Evolutionary conservation across 768 basidiomycete genomes (phyloP).

Genomic region (Leucogyrophana mollusca): DNA sequence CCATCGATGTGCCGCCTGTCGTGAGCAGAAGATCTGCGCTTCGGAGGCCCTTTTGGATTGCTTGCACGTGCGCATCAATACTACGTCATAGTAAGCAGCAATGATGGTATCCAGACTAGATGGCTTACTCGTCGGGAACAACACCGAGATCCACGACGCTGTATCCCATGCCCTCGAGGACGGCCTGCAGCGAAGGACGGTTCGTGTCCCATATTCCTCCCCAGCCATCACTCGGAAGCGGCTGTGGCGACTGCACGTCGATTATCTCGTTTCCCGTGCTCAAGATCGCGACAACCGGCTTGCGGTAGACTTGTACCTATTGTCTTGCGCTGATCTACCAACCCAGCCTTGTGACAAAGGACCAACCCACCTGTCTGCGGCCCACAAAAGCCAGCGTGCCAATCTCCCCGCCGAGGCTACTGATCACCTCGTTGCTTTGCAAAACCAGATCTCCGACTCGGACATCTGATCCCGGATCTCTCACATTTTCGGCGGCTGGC

Average conservation of each 20-base stretch:
- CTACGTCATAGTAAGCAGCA: conserved; percentile 30
- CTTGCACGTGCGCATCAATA: conserved; percentile 53
- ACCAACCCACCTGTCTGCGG: conserved; percentile 52
- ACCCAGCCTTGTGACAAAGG: not conserved
- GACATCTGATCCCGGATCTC: conserved; percentile 74
- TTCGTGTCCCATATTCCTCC: conserved; percentile 86
- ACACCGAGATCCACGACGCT: conserved; percentile 80
- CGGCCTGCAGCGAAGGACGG: conserved; percentile 71
- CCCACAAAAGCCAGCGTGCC: conserved; percentile 83
- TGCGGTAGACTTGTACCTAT: conserved; percentile 68
- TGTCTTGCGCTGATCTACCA: not conserved
- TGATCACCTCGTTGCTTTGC: conserved; percentile 57
- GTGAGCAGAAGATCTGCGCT: conserved; percentile 75
- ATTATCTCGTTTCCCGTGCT: conserved; percentile 86
- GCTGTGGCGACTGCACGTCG: conserved; percentile 51
- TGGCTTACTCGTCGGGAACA: conserved; percentile 64
- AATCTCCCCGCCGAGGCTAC: conserved; percentile 74
- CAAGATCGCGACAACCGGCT: conserved; percentile 75
- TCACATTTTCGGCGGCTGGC: conserved; percentile 66
- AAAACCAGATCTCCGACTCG: conserved; percentile 65
- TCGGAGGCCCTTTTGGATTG: conserved; percentile 55
- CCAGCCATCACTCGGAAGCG: conserved; percentile 45
- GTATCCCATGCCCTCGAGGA: conserved; percentile 72
- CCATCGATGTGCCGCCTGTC: conserved; percentile 93
- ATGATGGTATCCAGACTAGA: not conserved